A percentile compares a stretch with the other conserved stretches of the same genome.
Evolutionary conservation across 495 filamentous ascomycete genomes (phyloP).

Genomic region (Friedmanniomyces simplex): DNA sequence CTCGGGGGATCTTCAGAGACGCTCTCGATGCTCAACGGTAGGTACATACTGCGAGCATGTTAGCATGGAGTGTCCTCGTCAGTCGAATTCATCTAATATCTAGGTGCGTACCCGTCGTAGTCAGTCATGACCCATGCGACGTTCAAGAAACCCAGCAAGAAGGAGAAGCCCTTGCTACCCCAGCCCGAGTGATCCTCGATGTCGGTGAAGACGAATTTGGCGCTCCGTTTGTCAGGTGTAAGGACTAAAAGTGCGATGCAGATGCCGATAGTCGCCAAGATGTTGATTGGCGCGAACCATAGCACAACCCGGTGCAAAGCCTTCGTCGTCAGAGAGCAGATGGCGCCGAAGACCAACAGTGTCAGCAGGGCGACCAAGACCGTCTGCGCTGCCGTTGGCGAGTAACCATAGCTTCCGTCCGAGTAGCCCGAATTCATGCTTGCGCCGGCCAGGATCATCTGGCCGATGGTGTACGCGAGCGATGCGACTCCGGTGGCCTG

Average conservation of each 20-base stretch:
- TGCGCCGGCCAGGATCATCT: constrained; percentile 57
- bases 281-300: constrained; percentile 66
- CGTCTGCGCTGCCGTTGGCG: constrained; percentile 48
- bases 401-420: constrained; percentile 33
- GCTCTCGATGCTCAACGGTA: too few species aligned
- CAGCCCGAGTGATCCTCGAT: constrained; percentile 51
- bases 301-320: constrained; percentile 51
- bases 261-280: constrained; percentile 40
- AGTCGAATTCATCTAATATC: too few species aligned
- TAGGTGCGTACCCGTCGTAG: too few species aligned
- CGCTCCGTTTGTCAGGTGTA: constrained; percentile 48
- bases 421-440: constrained; percentile 46
- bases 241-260: constrained; percentile 50
- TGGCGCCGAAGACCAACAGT: constrained; percentile 47
- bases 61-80: too few species aligned
- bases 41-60: too few species aligned
- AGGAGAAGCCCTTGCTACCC: constrained; percentile 54
- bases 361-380: constrained; percentile 51
- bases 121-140: constrained; percentile 70
- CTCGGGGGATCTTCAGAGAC: too few species aligned
- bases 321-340: constrained; percentile 58
- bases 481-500: constrained; percentile 55
- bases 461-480: constrained; percentile 55
- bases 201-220: constrained; percentile 53
- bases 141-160: constrained; percentile 58